Percentiles rank a stretch among this genome's conserved stretches.
Evolutionary conservation across 2,329 filamentous ascomycete genomes (phyloP).

Genomic region (Trichophyton schoenleinii): DNA sequence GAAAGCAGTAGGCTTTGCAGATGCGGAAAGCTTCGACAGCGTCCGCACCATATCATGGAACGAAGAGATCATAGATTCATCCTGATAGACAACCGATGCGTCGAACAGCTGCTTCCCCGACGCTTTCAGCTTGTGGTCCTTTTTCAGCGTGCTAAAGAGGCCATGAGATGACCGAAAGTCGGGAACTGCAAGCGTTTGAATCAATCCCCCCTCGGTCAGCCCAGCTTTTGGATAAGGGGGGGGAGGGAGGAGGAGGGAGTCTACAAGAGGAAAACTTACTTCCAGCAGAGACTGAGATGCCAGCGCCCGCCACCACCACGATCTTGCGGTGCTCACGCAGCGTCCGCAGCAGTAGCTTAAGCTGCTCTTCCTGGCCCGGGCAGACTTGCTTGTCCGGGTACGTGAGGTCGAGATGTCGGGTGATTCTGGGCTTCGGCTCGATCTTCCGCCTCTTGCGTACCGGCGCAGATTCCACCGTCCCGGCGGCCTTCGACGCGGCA

Average conservation of each 20-base stretch:
- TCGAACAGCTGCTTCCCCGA: conserved; percentile 96
- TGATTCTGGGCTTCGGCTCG: conserved; percentile 57
- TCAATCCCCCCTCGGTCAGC: conserved; percentile 10
- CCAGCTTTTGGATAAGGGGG: conserved; percentile 11
- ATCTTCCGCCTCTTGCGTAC: conserved; percentile 59
- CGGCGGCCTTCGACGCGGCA: conserved; percentile 21
- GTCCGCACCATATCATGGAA: conserved; percentile 96
- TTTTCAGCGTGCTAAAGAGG: conserved; percentile 72
- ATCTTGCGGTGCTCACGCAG: conserved; percentile 89
- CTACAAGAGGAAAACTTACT: conserved; percentile 44
- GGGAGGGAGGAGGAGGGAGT: conserved; percentile 9
- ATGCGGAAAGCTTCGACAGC: conserved; percentile 64
- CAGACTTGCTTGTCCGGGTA: conserved; percentile 21
- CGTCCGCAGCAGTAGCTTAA: conserved; percentile 59
- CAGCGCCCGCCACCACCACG: conserved; percentile 88
- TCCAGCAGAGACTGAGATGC: conserved; percentile 91
- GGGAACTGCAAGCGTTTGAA: conserved; percentile 48
- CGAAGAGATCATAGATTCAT: conserved; percentile 72
- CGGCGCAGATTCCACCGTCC: conserved; percentile 44
- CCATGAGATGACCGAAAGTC: conserved; percentile 90
- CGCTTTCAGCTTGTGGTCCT: conserved; percentile 78
- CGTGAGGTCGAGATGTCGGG: conserved; percentile 64
- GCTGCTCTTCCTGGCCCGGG: conserved; percentile 44
- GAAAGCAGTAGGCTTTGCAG: conserved; percentile 72
- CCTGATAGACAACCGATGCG: conserved; percentile 84